These are phyloP conservation scores for Zymoseptoria pseudotritici DNA, from an alignment of 2,329 filamentous ascomycete genomes.

Conservation along the genomic window DNA sequence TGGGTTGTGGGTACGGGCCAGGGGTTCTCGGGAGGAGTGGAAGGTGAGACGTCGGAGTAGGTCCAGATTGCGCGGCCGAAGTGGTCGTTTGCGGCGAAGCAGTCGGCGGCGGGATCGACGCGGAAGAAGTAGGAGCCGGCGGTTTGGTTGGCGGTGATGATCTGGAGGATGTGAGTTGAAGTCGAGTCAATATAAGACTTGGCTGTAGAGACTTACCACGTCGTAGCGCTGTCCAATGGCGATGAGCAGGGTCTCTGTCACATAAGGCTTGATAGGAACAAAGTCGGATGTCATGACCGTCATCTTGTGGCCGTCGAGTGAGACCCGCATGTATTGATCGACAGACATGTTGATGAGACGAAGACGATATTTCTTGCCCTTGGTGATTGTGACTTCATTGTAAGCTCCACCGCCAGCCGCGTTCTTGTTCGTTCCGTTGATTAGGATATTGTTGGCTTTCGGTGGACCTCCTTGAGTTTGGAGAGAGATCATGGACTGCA, in stretches of 20 bases:
- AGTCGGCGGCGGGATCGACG: conserved; percentile 17
- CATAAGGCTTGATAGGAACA: conserved; percentile 24
- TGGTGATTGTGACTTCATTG: conserved; percentile 15
- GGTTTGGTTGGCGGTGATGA: conserved; percentile 28
- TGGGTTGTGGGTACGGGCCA: conserved; percentile 18
- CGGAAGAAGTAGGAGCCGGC: conserved; percentile 26
- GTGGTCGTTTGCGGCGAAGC: conserved; percentile 28
- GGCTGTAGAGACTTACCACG: conserved; percentile 13
- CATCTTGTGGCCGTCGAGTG: conserved; percentile 24
- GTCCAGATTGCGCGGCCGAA: conserved; percentile 32
- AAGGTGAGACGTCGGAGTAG: conserved; percentile 22
- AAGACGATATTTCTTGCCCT: conserved; percentile 32
- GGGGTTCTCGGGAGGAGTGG: conserved; percentile 18
- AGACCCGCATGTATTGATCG: conserved; percentile 35
- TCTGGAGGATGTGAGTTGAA: not conserved
- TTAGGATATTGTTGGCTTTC: conserved; percentile 37
- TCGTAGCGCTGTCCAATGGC: conserved; percentile 33
- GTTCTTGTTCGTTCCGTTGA: conserved; percentile 29
- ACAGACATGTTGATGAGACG: conserved; percentile 38
- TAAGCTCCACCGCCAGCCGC: conserved; percentile 12
- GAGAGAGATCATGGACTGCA: conserved; percentile 26
- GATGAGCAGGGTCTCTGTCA: conserved; percentile 18
- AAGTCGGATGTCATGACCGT: conserved; percentile 29
- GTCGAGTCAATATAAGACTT: not conserved
- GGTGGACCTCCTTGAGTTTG: conserved; percentile 19